These are phyloP conservation scores for Paecilomyces formosus DNA, from an alignment of 2,329 filamentous ascomycete species.

Conservation along the genomic window DNA sequence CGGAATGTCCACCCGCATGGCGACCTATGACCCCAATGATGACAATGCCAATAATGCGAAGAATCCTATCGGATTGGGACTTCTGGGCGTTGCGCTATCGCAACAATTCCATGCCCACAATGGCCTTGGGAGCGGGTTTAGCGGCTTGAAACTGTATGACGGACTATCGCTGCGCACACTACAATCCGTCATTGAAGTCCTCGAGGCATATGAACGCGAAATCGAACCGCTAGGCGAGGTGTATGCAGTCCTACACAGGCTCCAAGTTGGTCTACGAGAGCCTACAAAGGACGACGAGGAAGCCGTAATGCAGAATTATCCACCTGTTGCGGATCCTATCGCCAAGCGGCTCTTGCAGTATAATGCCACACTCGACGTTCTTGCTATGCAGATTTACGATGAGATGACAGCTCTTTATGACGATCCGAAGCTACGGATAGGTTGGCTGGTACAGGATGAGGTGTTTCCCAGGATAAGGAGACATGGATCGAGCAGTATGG, in stretches of 20 bases:
- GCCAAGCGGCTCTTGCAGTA: constrained; percentile 8
- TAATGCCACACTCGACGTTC: constrained; percentile 10
- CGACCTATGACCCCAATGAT: not conserved
- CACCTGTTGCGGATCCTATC: constrained; percentile 9
- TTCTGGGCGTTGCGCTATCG: constrained; percentile 8
- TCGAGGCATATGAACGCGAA: constrained; percentile 14
- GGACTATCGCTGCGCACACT: constrained; percentile 10
- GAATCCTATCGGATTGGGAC: constrained; percentile 3
- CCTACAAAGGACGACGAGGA: constrained; percentile 3
- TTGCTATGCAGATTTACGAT: constrained; percentile 36
- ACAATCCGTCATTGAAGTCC: constrained; percentile 8
- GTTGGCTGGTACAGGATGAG: constrained; percentile 5
- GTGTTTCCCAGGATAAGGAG: not conserved
- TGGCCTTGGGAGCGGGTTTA: constrained; percentile 7
- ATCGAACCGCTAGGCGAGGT: constrained; percentile 8
- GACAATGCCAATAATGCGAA: not conserved
- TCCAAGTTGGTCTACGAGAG: constrained; percentile 8
- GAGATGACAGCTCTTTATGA: constrained; percentile 47
- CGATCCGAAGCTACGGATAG: constrained; percentile 26
- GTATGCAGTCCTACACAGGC: constrained; percentile 8
- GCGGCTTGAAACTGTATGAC: constrained; percentile 12
- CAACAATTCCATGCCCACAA: not conserved
- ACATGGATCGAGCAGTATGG: not conserved
- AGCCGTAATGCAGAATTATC: constrained; percentile 6
- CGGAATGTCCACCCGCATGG: constrained; percentile 6